Percentiles rank a stretch among this genome's conserved stretches.
Evolutionary conservation across 257 asterid species (phyloP).

Genomic region (Scutellaria baicalensis): DNA sequence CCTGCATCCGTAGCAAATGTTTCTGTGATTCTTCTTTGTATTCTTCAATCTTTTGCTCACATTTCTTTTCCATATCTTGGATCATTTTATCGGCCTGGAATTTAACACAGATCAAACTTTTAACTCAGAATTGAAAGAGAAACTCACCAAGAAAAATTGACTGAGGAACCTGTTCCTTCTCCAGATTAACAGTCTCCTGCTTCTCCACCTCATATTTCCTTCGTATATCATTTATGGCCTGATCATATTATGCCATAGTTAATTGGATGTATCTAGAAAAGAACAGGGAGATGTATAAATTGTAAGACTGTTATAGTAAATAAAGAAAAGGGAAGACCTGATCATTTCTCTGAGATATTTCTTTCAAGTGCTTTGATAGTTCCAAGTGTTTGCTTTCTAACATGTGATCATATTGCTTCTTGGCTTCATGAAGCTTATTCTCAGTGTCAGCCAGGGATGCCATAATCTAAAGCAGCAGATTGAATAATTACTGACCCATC

Average conservation of each 20-base stretch:
- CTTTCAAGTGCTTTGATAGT: constrained; percentile 91
- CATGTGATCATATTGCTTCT: constrained; percentile 80
- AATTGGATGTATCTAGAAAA: constrained; percentile 13
- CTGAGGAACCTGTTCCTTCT: constrained; percentile 72
- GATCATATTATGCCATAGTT: constrained; percentile 26
- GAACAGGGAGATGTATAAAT: constrained; percentile 3
- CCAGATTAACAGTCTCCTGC: constrained; percentile 61
- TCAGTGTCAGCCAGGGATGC: constrained; percentile 60
- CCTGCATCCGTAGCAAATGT: constrained; percentile 55
- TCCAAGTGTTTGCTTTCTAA: constrained; percentile 83
- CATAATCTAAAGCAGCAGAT: constrained; percentile 44
- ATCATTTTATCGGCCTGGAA: constrained; percentile 65
- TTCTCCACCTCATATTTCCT: constrained; percentile 84
- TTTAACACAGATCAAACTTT: constrained; percentile 15
- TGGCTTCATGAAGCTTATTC: constrained; percentile 73
- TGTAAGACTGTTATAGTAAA: neutral
- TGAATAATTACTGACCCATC: constrained; percentile 12
- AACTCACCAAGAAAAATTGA: constrained; percentile 8
- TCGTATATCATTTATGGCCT: constrained; percentile 89
- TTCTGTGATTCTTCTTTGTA: constrained; percentile 62
- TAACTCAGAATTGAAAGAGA: constrained; percentile 2
- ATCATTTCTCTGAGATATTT: constrained; percentile 90
- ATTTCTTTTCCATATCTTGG: constrained; percentile 53
- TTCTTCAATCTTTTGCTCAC: constrained; percentile 58
- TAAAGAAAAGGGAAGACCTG: constrained; percentile 43